phyloP scores from a whole-genome alignment of 192 early-diverging fungal species.

The Phlyctochytrium planicorne region DNA sequence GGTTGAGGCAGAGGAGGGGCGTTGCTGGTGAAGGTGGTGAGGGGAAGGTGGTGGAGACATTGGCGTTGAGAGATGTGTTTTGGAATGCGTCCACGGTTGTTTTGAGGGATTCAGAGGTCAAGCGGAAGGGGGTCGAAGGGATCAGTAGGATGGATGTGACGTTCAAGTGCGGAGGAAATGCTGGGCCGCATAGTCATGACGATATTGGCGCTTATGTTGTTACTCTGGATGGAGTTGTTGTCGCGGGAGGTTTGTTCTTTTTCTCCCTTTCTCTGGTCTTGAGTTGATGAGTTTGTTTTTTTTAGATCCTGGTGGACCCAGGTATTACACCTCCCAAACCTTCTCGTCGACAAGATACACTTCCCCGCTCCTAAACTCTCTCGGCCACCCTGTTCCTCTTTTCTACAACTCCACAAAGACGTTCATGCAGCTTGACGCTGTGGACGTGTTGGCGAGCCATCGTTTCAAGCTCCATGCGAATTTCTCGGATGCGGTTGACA shows the following conservation, averaged over 20 bases:
- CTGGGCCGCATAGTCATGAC: not conserved
- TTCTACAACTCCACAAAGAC: too few relatives aligned
- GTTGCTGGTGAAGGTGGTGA: too few relatives aligned
- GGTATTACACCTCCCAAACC: not conserved
- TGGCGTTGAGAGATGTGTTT: too few relatives aligned
- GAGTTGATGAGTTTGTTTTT: too few relatives aligned
- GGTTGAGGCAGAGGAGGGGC: too few relatives aligned
- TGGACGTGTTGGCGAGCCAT: not conserved
- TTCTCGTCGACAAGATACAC: not conserved
- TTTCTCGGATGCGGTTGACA: not conserved
- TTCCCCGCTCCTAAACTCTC: not conserved
- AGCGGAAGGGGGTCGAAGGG: not conserved
- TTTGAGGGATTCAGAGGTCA: not conserved
- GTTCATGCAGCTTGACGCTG: not conserved
- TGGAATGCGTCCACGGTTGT: not conserved
- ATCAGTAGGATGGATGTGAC: not conserved
- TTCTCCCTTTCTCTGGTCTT: too few relatives aligned
- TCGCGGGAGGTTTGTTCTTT: too few relatives aligned
- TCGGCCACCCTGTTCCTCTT: not conserved
- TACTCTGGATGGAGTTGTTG: not conserved
- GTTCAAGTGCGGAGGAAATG: not conserved
- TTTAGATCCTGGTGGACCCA: not conserved
- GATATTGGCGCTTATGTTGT: not conserved
- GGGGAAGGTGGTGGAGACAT: too few relatives aligned
- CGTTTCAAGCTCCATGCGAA: too few relatives aligned